Evolutionary conservation across 305 asterid species (phyloP), one percentile per base, ranked within the genome.

Genomic region (Withania somnifera): DNA sequence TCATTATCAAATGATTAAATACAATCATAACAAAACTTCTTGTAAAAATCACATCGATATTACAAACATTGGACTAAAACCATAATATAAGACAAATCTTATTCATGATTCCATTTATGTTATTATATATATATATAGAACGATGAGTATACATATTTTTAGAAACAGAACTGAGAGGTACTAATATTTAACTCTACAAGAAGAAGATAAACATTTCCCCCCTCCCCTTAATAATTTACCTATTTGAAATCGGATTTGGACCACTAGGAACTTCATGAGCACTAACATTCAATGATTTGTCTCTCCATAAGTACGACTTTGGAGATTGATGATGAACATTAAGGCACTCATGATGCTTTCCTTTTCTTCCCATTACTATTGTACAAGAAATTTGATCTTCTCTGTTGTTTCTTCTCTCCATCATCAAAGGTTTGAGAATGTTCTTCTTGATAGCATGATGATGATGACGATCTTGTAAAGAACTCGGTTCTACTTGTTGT

Each of bases 211-310:
- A 64, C 13, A 7, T 10, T 36, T 40, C 15, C 3, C 0, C 20
- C 7, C 4, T 28, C 3, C 3, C 50, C 68, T 11, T 11, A 15
- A 22, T 22, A 54, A 40, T 42, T 82, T 84, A 87, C 88, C 86
- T 87, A 81, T 87, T 87, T 13, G 89, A 87, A 67, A 81, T 83
- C 53, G 89, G 89, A 36, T 87, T 87, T 82, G 89, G 89, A 81
- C 89, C 88, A 77, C 89, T 87, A 9, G 89, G 89, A 82, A 87
- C 88, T 87, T 87, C 89, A 81, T 87, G 89, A 83, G 88, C 89
- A 77, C 52, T 26, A 50, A 63, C 80, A 69, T 81, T 73, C 77
- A 87, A 81, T 6, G 73, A 52, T 63, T 53, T 26, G 64, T 82
- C 82, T 64, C 84, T 84, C 89, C 87, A 82, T 24, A 81, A 77